Evolutionary conservation across 2,329 filamentous ascomycete species (phyloP).

Genomic region (Epicoccum nigrum): DNA sequence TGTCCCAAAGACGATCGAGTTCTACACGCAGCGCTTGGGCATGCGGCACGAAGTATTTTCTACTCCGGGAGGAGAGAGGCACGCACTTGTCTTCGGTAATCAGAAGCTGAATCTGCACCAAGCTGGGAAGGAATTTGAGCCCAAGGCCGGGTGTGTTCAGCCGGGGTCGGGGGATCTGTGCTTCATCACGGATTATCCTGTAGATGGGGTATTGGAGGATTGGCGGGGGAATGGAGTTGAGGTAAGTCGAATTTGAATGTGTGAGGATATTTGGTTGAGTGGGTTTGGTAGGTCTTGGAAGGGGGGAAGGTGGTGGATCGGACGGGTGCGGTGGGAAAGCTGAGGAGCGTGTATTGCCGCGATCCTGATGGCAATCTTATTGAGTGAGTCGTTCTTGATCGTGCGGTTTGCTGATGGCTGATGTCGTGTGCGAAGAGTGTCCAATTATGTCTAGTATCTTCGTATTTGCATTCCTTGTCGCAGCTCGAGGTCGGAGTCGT

Average conservation of each 20-base stretch:
- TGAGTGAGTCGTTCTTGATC: conserved; percentile 10
- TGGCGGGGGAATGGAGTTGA: conserved; percentile 7
- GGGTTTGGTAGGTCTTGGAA: not conserved
- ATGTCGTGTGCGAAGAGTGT: not conserved
- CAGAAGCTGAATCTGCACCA: conserved; percentile 23
- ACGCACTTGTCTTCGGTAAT: conserved; percentile 18
- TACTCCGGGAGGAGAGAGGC: conserved; percentile 10
- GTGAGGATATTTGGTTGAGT: not conserved
- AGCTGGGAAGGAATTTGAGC: conserved; percentile 21
- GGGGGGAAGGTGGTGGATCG: conserved; percentile 13
- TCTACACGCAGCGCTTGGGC: conserved; percentile 14
- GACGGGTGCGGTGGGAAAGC: conserved; percentile 14
- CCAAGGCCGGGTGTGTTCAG: conserved; percentile 16
- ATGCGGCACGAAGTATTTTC: conserved; percentile 19
- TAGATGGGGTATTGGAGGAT: conserved; percentile 7
- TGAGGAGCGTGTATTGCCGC: conserved; percentile 21
- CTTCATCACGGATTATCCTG: conserved; percentile 16
- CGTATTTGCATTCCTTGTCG: no score
- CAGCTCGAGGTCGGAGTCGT: no score
- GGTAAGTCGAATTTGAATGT: not conserved
- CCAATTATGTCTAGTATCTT: no score
- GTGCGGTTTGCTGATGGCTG: no score
- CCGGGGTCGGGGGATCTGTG: conserved; percentile 20
- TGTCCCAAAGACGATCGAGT: conserved; percentile 15
- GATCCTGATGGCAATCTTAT: conserved; percentile 23